phyloP scores from a whole-genome alignment of 345 rosid species.

The Firmiana major region DNA sequence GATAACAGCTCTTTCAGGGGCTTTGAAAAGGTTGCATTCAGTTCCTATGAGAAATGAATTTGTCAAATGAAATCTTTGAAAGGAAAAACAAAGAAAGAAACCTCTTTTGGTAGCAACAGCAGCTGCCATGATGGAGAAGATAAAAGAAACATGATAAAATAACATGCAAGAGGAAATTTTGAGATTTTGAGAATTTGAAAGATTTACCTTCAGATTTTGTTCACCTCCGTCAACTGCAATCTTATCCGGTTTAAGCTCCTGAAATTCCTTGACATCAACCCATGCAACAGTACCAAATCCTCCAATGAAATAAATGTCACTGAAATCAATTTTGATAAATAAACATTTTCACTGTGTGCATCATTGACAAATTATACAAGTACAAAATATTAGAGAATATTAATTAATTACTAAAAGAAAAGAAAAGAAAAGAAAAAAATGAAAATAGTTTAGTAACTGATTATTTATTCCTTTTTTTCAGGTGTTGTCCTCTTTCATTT shows the following conservation, averaged over 20 bases:
- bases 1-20: conserved; percentile 68
- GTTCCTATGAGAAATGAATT: conserved; percentile 47
- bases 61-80: not conserved
- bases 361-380: not conserved
- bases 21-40: conserved; percentile 78
- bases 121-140: not conserved
- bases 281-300: conserved; percentile 99
- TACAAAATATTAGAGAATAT: not conserved
- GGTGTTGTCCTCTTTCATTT: not conserved
- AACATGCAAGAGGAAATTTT: not conserved
- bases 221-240: conserved; percentile 98
- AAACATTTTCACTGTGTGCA: not conserved
- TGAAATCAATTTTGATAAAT: conserved; percentile 17
- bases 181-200: not conserved
- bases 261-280: conserved; percentile 89
- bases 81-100: not conserved
- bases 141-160: not conserved
- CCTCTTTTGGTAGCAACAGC: not conserved
- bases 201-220: conserved; percentile 71
- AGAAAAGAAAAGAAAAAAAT: not conserved
- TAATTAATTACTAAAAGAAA: not conserved
- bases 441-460: not conserved
- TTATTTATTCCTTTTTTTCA: not conserved
- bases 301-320: conserved; percentile 97
- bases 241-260: conserved; percentile 76